A percentile compares a stretch with the other conserved stretches of the same genome.
These are phyloP conservation scores for Rhizopus arrhizus DNA, from an alignment of 371 early-diverging fungal genomes.

Conservation along the genomic window DNA sequence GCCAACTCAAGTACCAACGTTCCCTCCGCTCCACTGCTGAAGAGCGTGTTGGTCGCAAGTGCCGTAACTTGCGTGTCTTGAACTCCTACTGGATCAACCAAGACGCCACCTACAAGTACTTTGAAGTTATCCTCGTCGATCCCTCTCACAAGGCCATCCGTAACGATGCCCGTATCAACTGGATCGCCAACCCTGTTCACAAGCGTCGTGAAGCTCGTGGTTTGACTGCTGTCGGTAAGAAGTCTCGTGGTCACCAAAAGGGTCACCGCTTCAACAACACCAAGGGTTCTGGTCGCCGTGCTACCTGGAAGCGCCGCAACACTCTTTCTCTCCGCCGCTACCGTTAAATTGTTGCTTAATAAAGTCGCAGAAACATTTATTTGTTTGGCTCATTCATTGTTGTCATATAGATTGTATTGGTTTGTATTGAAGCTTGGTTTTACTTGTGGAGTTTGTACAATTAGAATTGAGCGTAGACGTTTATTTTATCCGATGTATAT, in stretches of 20 bases:
- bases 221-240: slow-evolving; percentile 95
- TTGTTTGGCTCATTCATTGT: not conserved
- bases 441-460: too few species aligned
- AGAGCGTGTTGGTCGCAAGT: slow-evolving; percentile 95
- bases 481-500: too few species aligned
- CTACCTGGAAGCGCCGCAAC: slow-evolving; percentile 76
- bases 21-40: slow-evolving; percentile 94
- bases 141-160: slow-evolving; percentile 96
- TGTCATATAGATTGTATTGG: too few species aligned
- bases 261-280: slow-evolving; percentile 98
- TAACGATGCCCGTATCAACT: slow-evolving; percentile 97
- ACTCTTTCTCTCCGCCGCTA: slow-evolving; percentile 82
- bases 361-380: not conserved
- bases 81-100: slow-evolving; percentile 99
- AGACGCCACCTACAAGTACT: slow-evolving; percentile 98
- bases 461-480: too few species aligned
- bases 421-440: too few species aligned
- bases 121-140: slow-evolving; percentile 98
- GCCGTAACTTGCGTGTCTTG: slow-evolving; percentile 94
- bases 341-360: slow-evolving; percentile 59
- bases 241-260: slow-evolving; percentile 98
- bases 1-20: slow-evolving; percentile 96
- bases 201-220: slow-evolving; percentile 99
- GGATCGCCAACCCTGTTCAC: slow-evolving; percentile 97
- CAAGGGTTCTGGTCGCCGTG: slow-evolving; percentile 92